These are phyloP conservation scores for Chlorella sp. DNA, from an alignment of 139 green algal genomes.

Conservation along the genomic window DNA sequence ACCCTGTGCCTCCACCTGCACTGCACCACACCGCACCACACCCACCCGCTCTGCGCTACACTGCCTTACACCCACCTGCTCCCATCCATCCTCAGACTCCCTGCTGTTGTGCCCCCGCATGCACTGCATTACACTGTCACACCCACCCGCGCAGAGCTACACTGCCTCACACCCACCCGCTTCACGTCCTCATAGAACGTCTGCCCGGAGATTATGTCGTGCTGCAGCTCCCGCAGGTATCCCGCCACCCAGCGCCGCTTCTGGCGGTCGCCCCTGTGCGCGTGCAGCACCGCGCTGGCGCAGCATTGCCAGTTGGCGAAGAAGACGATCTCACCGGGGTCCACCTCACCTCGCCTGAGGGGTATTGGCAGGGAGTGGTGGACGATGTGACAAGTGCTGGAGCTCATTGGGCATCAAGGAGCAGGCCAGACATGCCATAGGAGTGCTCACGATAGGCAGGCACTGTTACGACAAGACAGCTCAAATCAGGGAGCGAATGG, in stretches of 20 bases:
- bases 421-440: background rate
- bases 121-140: too few species aligned
- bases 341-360: background rate
- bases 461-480: background rate
- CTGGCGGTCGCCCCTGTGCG: background rate
- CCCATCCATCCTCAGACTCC: too few species aligned
- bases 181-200: background rate
- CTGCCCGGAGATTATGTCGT: background rate
- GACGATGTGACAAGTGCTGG: background rate
- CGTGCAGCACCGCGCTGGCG: background rate
- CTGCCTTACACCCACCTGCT: too few species aligned
- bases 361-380: background rate
- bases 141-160: too few species aligned
- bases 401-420: background rate
- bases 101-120: too few species aligned
- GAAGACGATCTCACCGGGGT: background rate
- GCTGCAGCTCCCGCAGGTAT: slow-evolving; percentile 13
- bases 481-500: too few species aligned
- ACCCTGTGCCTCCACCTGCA: too few species aligned
- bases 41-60: background rate
- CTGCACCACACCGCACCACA: slow-evolving; percentile 19
- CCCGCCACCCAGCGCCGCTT: background rate
- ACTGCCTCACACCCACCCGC: background rate
- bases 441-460: background rate
- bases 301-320: slow-evolving; percentile 18